phyloP scores from a whole-genome alignment of 345 rosid genomes.

The Reutealis trisperma region DNA sequence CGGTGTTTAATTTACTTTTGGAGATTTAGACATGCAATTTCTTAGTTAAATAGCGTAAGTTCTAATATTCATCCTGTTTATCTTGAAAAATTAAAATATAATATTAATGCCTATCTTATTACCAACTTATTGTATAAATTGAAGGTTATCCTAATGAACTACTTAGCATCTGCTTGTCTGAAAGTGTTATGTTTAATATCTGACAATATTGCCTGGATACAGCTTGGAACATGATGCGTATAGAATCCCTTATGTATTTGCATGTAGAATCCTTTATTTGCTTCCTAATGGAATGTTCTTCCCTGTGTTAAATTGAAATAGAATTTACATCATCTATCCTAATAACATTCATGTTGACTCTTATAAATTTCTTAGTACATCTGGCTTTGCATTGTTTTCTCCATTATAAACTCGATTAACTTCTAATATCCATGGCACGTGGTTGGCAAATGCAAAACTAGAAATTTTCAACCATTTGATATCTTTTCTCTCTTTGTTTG shows the following conservation, averaged over 20 bases:
- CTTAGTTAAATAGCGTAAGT: background rate
- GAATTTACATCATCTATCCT: too few species aligned
- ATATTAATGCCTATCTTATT: too few species aligned
- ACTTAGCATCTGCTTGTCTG: background rate
- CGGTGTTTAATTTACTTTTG: background rate
- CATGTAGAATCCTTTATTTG: background rate
- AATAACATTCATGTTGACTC: too few species aligned
- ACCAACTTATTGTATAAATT: too few species aligned
- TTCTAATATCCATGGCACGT: background rate
- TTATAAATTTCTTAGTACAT: background rate
- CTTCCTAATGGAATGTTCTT: background rate
- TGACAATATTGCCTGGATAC: background rate
- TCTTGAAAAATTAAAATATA: background rate
- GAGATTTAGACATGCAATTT: background rate
- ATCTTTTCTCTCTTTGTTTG: background rate
- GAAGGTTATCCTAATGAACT: too few species aligned
- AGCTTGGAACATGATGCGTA: background rate
- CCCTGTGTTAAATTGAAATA: background rate
- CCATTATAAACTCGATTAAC: background rate
- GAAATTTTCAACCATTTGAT: background rate
- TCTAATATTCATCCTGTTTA: background rate
- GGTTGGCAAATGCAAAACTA: background rate
- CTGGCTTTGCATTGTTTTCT: background rate
- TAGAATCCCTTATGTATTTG: background rate
- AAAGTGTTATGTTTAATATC: background rate